phyloP scores from a whole-genome alignment of 108 stramenopile species.

The Skeletonema tropicum region DNA sequence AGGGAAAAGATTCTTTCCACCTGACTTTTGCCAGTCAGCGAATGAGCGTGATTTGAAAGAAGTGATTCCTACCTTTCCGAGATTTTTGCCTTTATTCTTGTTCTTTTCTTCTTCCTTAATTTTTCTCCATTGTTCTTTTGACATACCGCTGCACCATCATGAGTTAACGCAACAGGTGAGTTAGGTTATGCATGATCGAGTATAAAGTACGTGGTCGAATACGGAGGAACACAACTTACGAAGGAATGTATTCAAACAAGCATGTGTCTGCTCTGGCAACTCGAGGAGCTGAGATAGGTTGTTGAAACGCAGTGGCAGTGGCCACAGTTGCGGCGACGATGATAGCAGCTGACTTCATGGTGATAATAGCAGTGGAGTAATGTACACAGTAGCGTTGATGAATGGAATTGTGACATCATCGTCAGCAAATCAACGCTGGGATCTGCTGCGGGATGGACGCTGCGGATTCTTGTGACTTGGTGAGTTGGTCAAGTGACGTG shows the following conservation, averaged over 20 bases:
- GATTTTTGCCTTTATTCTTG: slow-evolving; percentile 79
- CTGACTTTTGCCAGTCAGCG: slow-evolving; percentile 86
- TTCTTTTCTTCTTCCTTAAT: slow-evolving; percentile 77
- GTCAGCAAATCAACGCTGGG: too few species aligned
- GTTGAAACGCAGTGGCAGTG: slow-evolving; percentile 16
- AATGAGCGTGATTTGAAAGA: slow-evolving; percentile 85
- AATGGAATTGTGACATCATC: too few species aligned
- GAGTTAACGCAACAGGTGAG: not conserved
- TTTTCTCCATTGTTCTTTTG: slow-evolving; percentile 82
- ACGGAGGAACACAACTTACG: slow-evolving; percentile 36
- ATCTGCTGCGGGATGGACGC: too few species aligned
- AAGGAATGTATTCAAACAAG: slow-evolving; percentile 73
- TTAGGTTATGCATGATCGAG: not conserved
- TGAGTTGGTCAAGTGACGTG: not conserved
- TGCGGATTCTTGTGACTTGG: not conserved
- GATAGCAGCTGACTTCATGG: slow-evolving; percentile 51
- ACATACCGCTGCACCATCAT: slow-evolving; percentile 58
- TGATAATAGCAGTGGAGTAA: not conserved
- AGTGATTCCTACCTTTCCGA: slow-evolving; percentile 82
- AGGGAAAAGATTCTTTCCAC: slow-evolving; percentile 87
- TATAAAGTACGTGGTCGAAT: not conserved
- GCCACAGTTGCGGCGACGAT: slow-evolving; percentile 25
- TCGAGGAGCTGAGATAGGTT: slow-evolving; percentile 3
- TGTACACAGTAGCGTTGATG: too few species aligned
- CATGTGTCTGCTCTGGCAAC: slow-evolving; percentile 57